These are phyloP conservation scores for Tubosaeta sp. DNA, from an alignment of 768 basidiomycete species.

Conservation along the genomic window DNA sequence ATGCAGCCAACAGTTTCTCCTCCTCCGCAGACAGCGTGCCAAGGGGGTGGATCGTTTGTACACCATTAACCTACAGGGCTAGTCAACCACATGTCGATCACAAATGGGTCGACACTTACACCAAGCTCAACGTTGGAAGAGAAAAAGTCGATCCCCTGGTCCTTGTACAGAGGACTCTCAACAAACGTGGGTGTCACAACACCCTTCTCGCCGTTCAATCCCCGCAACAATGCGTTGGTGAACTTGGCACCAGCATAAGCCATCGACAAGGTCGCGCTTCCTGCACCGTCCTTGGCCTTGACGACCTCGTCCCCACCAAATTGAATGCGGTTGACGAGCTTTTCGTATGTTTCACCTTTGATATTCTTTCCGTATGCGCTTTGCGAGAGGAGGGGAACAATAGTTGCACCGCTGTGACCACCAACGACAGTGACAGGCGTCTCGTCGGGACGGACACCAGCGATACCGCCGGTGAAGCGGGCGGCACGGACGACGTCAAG, in stretches of 20 bases:
- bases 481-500: constrained; percentile 97
- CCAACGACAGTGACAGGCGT: constrained; percentile 83
- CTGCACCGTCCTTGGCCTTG: constrained; percentile 91
- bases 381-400: constrained; percentile 94
- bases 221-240: constrained; percentile 55
- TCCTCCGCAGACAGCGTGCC: constrained; percentile 79
- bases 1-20: constrained; percentile 80
- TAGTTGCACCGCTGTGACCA: constrained; percentile 96
- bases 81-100: constrained; percentile 3
- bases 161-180: constrained; percentile 79
- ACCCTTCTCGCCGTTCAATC: constrained; percentile 62
- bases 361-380: constrained; percentile 63
- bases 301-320: constrained; percentile 99
- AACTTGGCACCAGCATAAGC: constrained; percentile 75
- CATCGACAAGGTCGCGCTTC: constrained; percentile 74
- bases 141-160: constrained; percentile 92
- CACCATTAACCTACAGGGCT: constrained; percentile 63
- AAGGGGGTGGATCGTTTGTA: constrained; percentile 86
- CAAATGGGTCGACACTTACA: constrained; percentile 41
- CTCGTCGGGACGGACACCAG: constrained; percentile 60
- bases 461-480: constrained; percentile 77
- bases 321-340: constrained; percentile 90
- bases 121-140: constrained; percentile 92
- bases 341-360: constrained; percentile 66
- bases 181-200: constrained; percentile 82